These are phyloP conservation scores for Lecanicillium sp. DNA, from an alignment of 2,329 filamentous ascomycete genomes.

Conservation along the genomic window DNA sequence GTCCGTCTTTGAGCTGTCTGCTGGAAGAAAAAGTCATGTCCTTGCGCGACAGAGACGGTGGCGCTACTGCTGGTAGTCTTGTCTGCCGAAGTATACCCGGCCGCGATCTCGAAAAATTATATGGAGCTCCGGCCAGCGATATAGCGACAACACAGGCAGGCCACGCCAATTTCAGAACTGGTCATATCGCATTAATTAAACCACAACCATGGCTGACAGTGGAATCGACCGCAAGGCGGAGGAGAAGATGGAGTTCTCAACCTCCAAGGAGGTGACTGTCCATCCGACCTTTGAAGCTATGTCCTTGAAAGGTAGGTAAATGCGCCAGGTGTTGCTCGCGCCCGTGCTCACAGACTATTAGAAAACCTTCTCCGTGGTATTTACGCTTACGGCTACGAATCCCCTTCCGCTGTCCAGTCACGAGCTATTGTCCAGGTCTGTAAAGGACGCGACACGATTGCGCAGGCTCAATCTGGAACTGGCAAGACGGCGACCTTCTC, in stretches of 20 bases:
- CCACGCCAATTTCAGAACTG: background rate
- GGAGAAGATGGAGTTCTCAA: conserved; percentile 96
- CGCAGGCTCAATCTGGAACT: conserved; percentile 93
- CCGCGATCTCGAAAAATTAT: background rate
- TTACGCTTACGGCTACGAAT: conserved; percentile 98
- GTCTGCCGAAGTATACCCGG: conserved; percentile 2
- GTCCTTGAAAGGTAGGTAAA: conserved; percentile 69
- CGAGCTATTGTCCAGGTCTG: conserved; percentile 98
- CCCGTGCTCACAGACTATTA: conserved; percentile 16
- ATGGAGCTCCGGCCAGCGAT: too few relatives aligned
- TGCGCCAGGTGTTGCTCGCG: conserved; percentile 3
- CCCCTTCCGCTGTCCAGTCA: conserved; percentile 93
- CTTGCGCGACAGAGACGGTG: too few relatives aligned
- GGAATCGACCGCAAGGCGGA: conserved; percentile 85
- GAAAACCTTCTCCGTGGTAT: conserved; percentile 94
- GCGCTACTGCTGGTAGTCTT: too few relatives aligned
- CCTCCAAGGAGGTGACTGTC: conserved; percentile 94
- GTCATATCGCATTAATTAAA: background rate
- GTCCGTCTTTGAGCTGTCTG: conserved; percentile 5
- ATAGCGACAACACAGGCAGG: too few relatives aligned
- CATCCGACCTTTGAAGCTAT: conserved; percentile 92
- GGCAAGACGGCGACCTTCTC: conserved; percentile 97
- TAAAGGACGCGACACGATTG: conserved; percentile 97
- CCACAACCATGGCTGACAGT: conserved; percentile 69
- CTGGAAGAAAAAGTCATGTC: too few relatives aligned